Percentiles rank a stretch among this genome's conserved stretches.
Evolutionary conservation across 371 early-diverging fungal species (phyloP).

Genomic region (Mucor velutinosus): DNA sequence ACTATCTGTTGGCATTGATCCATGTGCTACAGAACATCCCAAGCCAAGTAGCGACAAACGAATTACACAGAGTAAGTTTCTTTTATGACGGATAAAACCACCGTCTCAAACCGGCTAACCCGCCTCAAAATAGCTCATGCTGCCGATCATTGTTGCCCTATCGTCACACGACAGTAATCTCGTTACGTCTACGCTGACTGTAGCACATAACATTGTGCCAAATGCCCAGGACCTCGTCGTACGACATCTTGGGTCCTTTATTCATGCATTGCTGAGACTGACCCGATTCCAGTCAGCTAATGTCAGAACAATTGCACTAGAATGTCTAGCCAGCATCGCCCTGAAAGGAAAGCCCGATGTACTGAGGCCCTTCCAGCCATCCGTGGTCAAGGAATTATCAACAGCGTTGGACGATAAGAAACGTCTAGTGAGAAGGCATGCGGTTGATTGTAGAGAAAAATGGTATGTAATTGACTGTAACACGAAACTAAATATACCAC

Average conservation of each 20-base stretch:
- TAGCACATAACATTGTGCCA: slow-evolving; percentile 27
- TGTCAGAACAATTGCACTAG: slow-evolving; percentile 64
- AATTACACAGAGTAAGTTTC: slow-evolving; percentile 61
- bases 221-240: slow-evolving; percentile 14
- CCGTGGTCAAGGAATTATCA: slow-evolving; percentile 62
- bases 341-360: slow-evolving; percentile 11
- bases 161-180: slow-evolving; percentile 22
- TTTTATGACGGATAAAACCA: not conserved
- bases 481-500: not conserved
- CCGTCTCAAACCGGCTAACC: not conserved
- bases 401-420: slow-evolving; percentile 82
- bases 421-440: slow-evolving; percentile 78
- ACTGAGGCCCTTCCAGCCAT: slow-evolving; percentile 43
- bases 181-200: slow-evolving; percentile 20
- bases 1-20: slow-evolving; percentile 63
- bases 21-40: slow-evolving; percentile 75
- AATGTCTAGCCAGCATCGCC: slow-evolving; percentile 50
- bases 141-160: slow-evolving; percentile 31
- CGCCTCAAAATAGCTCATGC: slow-evolving; percentile 22
- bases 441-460: slow-evolving; percentile 76
- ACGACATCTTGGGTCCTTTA: slow-evolving; percentile 24
- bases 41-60: slow-evolving; percentile 68
- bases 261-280: slow-evolving; percentile 29
- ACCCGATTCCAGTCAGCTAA: slow-evolving; percentile 10
- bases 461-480: slow-evolving; percentile 59